Base-by-base conservation (phyloP, 495 filamentous ascomycete species). In the Trichoderma gamsii region DNA sequence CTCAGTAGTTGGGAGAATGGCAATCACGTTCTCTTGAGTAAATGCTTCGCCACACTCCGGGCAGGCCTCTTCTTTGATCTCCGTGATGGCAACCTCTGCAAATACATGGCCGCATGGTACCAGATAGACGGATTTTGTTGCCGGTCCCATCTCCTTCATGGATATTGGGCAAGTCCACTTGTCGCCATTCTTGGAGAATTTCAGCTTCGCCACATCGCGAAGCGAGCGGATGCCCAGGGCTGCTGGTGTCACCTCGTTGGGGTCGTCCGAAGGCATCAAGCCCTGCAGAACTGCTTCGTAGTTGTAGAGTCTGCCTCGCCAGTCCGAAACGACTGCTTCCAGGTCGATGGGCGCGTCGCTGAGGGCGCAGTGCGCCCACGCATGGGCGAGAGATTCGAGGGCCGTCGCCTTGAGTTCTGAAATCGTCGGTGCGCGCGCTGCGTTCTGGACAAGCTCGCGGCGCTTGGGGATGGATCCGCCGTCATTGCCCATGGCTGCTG, bases 41-140 rank as follows among this genome's bases (percentile, higher is more conserved):
- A 93, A 97, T 7, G 84, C 67, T 71, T 89, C 87, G 72, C 89
- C 90, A 74, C 95, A 99, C 82, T 92, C 80, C 2, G 80, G 78
- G 70, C 82, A 85, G 1, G 71, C 70, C 21, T 79, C 79, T 63
- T 79, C 79, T 32, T 76, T 72, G 5, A 97, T 84, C 76, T 97
- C 92, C 69, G 89, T 90, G 65, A 97, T 85, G 11, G 91, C 91
- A 64, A 86, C 86, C 70, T 94, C 92, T 2, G 90, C 87, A 76
- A 98, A 98, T 1, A 91, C 96, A 84, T 98, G 96, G 1, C 95
- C 95, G 73, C 95, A 99, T 0, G 95, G 95, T 18, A 97, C 92
- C 7, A 99, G 73, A 76, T 98, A 99, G 21, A 96, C 92, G 12
- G 91, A 81, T 78, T 88, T 93, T 18, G 89, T 88, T 13, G 82